Conservation (phyloP, 73 alveolate genomes). For the Symbiodinium natans region DNA sequence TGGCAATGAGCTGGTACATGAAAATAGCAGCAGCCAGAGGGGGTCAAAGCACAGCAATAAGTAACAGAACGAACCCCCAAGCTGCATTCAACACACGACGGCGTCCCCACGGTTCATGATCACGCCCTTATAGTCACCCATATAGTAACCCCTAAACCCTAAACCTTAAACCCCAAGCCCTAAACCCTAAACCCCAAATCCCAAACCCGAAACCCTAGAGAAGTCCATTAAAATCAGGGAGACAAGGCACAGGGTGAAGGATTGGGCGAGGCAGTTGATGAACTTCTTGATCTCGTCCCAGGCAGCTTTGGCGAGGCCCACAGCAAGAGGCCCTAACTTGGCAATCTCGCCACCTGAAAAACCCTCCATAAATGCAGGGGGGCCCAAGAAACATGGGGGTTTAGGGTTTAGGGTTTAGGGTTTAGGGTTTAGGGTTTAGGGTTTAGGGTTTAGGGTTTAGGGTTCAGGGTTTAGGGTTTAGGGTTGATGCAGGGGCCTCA, state of each 20-base stretch:
- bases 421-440: too few species aligned
- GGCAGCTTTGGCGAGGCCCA: neutral
- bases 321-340: neutral
- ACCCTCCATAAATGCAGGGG: neutral
- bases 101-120: neutral
- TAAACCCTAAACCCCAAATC: too few species aligned
- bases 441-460: too few species aligned
- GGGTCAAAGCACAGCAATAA: neutral
- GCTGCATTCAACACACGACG: neutral
- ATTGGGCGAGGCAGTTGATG: neutral
- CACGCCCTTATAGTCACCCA: neutral
- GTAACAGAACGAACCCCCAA: neutral
- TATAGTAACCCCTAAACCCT: neutral
- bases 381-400: too few species aligned
- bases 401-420: too few species aligned
- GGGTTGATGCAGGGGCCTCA: neutral
- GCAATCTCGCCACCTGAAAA: neutral
- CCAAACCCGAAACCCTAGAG: neutral
- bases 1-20: neutral
- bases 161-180: too few species aligned
- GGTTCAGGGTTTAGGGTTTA: too few species aligned
- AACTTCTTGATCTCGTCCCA: constrained; percentile 44
- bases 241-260: neutral
- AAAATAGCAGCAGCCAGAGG: neutral
- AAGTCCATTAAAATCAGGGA: too few species aligned